These are phyloP conservation scores for Atalantia buxifolia DNA, from an alignment of 345 rosid genomes.

Conservation along the genomic window DNA sequence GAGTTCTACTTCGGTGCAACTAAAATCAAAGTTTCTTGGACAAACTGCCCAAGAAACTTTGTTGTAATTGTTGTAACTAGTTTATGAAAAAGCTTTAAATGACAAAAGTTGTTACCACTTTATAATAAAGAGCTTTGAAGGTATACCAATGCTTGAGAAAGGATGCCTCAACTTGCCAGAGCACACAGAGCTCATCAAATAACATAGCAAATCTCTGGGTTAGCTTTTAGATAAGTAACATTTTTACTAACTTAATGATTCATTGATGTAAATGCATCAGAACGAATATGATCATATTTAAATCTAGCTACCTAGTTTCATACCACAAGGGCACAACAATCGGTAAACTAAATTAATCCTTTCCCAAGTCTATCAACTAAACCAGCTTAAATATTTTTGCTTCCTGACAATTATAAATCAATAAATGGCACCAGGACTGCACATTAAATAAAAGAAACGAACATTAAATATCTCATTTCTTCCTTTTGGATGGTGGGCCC, in stretches of 20 bases:
- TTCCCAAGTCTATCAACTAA: not conserved
- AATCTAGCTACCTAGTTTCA: not conserved
- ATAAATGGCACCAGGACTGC: not conserved
- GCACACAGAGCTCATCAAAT: too few species aligned
- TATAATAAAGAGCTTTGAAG: not conserved
- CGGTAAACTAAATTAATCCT: not conserved
- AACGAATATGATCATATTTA: not conserved
- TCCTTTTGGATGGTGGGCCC: slow-evolving; percentile 3
- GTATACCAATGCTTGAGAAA: not conserved
- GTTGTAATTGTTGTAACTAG: too few species aligned
- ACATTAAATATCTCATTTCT: slow-evolving; percentile 4
- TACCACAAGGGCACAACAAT: not conserved
- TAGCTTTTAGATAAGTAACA: not conserved
- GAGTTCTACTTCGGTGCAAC: too few species aligned
- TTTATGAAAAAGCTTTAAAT: not conserved
- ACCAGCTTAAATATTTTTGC: not conserved
- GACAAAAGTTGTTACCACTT: not conserved
- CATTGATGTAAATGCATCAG: not conserved
- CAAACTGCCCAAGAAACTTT: too few species aligned
- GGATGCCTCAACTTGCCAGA: not conserved
- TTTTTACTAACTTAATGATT: not conserved
- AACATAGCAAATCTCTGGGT: not conserved
- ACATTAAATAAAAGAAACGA: not conserved
- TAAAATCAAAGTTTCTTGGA: too few species aligned
- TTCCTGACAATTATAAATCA: not conserved